These are phyloP conservation scores for Phytophthora tentaculata DNA, from an alignment of 352 stramenopile genomes.

Conservation along the genomic window DNA sequence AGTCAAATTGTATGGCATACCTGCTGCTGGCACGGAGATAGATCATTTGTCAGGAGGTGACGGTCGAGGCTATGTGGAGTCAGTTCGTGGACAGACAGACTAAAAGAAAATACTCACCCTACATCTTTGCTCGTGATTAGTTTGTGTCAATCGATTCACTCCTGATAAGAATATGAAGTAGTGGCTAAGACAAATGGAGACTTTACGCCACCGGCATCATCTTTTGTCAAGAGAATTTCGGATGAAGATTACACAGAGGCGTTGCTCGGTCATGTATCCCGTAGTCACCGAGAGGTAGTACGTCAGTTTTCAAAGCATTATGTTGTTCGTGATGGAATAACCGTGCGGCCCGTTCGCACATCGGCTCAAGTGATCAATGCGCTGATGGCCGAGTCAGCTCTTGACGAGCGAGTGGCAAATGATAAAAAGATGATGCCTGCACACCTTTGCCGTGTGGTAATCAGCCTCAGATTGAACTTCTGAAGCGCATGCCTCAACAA, in stretches of 20 bases:
- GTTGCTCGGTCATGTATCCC: background rate
- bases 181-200: background rate
- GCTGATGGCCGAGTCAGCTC: background rate
- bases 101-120: no score
- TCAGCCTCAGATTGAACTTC: background rate
- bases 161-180: no score
- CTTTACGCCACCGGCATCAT: background rate
- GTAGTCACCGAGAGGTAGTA: background rate
- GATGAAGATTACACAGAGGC: background rate
- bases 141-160: no score
- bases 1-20: no score
- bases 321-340: background rate
- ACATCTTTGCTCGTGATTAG: no score
- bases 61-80: no score
- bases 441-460: background rate
- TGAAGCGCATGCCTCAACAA: background rate
- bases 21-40: no score
- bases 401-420: background rate
- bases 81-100: no score
- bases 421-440: background rate
- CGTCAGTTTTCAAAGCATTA: background rate
- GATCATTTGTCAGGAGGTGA: no score
- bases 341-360: background rate
- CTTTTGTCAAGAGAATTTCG: background rate
- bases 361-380: background rate